phyloP scores from a whole-genome alignment of 768 basidiomycete genomes.

The Boletus rex-veris region DNA sequence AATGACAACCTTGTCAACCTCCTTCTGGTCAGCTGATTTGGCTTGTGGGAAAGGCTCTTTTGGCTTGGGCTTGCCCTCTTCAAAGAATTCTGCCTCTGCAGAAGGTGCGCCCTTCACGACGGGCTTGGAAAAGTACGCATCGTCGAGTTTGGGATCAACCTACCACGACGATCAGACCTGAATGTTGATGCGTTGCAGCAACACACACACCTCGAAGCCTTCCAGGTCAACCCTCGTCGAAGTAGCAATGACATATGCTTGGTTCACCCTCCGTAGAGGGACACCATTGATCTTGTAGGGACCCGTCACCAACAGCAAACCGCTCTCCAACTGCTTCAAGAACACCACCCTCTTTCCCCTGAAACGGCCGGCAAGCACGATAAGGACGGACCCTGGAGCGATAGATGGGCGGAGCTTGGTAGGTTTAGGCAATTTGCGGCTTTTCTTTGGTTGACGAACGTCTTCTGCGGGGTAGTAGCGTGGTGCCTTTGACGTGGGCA shows the following conservation, averaged over 20 bases:
- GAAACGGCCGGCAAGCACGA: conserved; percentile 97
- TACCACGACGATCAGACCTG: conserved; percentile 30
- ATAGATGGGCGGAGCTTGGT: conserved; percentile 81
- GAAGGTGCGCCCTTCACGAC: conserved; percentile 64
- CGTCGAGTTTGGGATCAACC: conserved; percentile 89
- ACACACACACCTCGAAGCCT: conserved; percentile 60
- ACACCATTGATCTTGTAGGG: conserved; percentile 99
- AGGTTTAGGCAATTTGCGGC: conserved; percentile 81
- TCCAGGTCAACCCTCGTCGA: conserved; percentile 88
- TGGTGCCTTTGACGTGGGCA: conserved; percentile 81
- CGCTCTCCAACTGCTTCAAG: conserved; percentile 91
- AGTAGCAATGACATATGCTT: conserved; percentile 98
- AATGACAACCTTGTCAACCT: conserved; percentile 73
- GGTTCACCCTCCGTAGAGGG: conserved; percentile 95
- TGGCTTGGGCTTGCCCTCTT: conserved; percentile 86
- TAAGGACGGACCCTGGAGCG: conserved; percentile 91
- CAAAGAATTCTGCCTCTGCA: conserved; percentile 97
- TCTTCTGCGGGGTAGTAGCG: conserved; percentile 97
- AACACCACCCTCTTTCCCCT: conserved; percentile 97
- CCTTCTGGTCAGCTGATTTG: conserved; percentile 90
- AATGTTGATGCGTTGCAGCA: neutral
- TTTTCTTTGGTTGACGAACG: conserved; percentile 85
- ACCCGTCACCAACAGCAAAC: conserved; percentile 92
- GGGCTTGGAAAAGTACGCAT: conserved; percentile 89
- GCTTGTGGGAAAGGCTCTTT: conserved; percentile 84